These are phyloP conservation scores for Phaffia australis DNA, from an alignment of 768 basidiomycete genomes.

Conservation along the genomic window DNA sequence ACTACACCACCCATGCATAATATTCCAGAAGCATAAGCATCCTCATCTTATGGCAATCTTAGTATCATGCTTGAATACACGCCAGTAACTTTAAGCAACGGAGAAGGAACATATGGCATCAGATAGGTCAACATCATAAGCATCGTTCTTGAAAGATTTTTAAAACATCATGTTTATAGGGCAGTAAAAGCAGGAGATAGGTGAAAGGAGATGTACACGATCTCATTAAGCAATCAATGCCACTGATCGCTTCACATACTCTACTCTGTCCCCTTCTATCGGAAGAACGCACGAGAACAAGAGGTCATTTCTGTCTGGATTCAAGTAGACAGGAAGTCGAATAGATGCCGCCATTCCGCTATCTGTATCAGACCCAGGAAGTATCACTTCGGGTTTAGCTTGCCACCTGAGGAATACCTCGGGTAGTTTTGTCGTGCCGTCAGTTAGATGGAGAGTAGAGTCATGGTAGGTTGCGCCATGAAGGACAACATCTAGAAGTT, in stretches of 20 bases:
- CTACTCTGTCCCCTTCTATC: slow-evolving; percentile 45
- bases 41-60: too few species aligned
- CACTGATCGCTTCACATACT: slow-evolving; percentile 16
- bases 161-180: too few species aligned
- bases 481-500: slow-evolving; percentile 58
- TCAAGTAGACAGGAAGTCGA: slow-evolving; percentile 84
- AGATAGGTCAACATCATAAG: too few species aligned
- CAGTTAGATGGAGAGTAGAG: slow-evolving; percentile 64
- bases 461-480: slow-evolving; percentile 73
- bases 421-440: slow-evolving; percentile 59
- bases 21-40: too few species aligned
- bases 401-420: slow-evolving; percentile 57
- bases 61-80: too few species aligned
- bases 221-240: slow-evolving; percentile 8
- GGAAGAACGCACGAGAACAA: slow-evolving; percentile 80
- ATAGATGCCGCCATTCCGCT: slow-evolving; percentile 41
- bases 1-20: too few species aligned
- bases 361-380: slow-evolving; percentile 26
- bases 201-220: too few species aligned
- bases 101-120: too few species aligned
- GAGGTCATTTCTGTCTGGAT: slow-evolving; percentile 67
- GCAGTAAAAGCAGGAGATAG: too few species aligned
- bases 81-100: too few species aligned
- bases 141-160: too few species aligned
- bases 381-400: slow-evolving; percentile 29